Percentiles rank a stretch among this genome's conserved stretches.
Conservation (phyloP, 2,329 filamentous ascomycete genomes). For the Passalora sequoiae region DNA sequence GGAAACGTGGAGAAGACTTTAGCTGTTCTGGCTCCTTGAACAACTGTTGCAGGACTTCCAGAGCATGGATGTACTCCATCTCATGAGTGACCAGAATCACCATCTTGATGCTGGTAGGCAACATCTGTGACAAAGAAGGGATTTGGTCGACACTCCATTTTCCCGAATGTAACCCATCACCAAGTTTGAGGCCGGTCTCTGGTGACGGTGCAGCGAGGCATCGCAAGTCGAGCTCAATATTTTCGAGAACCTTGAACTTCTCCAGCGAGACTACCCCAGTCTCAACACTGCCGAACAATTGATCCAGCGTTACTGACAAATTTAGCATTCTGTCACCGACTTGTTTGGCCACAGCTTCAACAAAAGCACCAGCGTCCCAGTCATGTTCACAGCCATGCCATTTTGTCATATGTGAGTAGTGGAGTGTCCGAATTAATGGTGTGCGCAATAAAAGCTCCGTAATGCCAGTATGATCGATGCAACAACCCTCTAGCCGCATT, state of each 20-base stretch:
- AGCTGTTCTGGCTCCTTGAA: not conserved
- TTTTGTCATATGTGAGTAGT: constrained; percentile 12
- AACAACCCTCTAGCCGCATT: constrained; percentile 9
- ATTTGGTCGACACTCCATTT: not conserved
- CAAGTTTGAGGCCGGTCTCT: not conserved
- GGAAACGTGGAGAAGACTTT: not conserved
- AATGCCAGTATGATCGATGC: constrained; percentile 8
- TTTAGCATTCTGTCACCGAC: constrained; percentile 1
- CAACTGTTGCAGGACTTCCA: not conserved
- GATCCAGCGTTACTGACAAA: constrained; percentile 6
- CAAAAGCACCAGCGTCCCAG: constrained; percentile 10
- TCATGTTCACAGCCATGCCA: constrained; percentile 11
- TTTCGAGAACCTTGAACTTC: constrained; percentile 7
- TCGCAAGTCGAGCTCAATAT: constrained; percentile 3
- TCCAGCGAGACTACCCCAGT: constrained; percentile 7
- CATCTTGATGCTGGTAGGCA: not conserved
- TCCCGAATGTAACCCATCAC: not conserved
- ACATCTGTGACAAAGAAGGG: not conserved
- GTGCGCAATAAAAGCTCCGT: constrained; percentile 6
- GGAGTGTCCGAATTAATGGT: constrained; percentile 5
- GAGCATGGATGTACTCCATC: not conserved
- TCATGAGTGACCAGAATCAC: not conserved
- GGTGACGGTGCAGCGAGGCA: not conserved
- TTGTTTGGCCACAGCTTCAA: constrained; percentile 5
- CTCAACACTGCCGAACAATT: constrained; percentile 1